Base-by-base conservation (phyloP, 345 rosid genomes). In the Dipteronia dyeriana region DNA sequence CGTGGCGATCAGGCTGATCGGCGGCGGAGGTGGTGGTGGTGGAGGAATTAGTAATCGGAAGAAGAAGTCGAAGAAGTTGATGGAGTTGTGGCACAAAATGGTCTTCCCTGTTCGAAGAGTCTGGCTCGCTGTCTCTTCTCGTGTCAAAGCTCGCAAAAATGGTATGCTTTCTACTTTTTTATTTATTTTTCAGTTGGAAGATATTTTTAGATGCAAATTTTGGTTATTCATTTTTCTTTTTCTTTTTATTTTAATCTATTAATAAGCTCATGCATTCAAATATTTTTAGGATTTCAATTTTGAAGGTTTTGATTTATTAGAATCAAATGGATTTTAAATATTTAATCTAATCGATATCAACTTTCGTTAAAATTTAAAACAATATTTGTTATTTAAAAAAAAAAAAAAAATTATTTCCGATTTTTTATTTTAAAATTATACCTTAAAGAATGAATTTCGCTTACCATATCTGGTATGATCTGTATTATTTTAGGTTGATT, bases 61-160 rank as follows among this genome's bases (percentile, higher is more conserved):
- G 78, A 76, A 34, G 76, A 73, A 73, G 59, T 66, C 22, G 73
- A 63, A 79, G 72, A 76, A 45, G 72, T 71, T 75, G 66, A 87
- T 86, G 94, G 90, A 90, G 45, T 81, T 45, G 77, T 87, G 87
- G 91, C 83, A 86, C 10, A 85, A 87, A 81, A 84, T 87, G 82
- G 73, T 90, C 75, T 86, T 88, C 73, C 94, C 92, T 63, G 86
- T 87, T 72, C 51, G 87, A 5, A 51, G 84, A 10, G 83, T 87
- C 41, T 88, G 90, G 91, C 34, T 84, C 60, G 76, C 84, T 60
- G 74, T 90, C 70, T 88, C 94, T 39, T 65, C 91, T 65, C 90
- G 88, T 7, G 65, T 90, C 63, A 87, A 84, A 45, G 74, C 89
- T 47, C 85, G 82, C 43, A 83, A 87, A 76, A 81, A 86, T 54